Conservation (phyloP, 768 basidiomycete species). For the Galerina marginata region DNA sequence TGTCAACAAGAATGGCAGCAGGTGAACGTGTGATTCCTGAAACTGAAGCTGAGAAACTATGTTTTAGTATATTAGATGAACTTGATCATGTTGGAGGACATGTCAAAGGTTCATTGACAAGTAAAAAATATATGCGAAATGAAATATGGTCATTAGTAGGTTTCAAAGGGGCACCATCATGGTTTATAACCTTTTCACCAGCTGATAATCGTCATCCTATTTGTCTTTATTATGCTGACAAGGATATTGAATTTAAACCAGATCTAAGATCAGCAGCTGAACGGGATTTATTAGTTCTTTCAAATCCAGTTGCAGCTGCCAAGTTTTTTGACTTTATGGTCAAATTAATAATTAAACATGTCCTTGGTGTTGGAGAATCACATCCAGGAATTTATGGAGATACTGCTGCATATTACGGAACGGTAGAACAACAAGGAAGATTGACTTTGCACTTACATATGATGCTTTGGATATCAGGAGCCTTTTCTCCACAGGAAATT, state of each 20-base stretch:
- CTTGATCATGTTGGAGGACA: conserved; percentile 40
- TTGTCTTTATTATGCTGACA: conserved; percentile 38
- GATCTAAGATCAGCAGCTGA: conserved; percentile 12
- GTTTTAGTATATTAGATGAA: conserved; percentile 38
- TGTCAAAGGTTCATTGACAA: conserved; percentile 24
- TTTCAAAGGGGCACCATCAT: conserved; percentile 31
- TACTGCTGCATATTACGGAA: conserved; percentile 35
- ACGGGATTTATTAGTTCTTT: not conserved
- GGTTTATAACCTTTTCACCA: conserved; percentile 44
- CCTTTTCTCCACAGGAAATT: conserved; percentile 38
- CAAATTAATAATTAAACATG: conserved; percentile 30
- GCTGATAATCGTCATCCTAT: conserved; percentile 38
- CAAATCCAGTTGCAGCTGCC: conserved; percentile 34
- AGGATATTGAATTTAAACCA: conserved; percentile 23
- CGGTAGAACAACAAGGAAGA: conserved; percentile 41
- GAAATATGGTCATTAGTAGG: conserved; percentile 37
- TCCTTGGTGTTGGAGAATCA: conserved; percentile 22
- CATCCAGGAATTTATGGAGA: conserved; percentile 31
- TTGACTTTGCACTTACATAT: conserved; percentile 44
- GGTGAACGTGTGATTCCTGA: conserved; percentile 30
- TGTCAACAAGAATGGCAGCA: conserved; percentile 25
- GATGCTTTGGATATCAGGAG: conserved; percentile 38
- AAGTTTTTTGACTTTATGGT: conserved; percentile 39
- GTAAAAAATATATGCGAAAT: conserved; percentile 25
- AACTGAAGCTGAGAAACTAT: conserved; percentile 37